These are phyloP conservation scores for Saxispiralis lemnorum DNA, from an alignment of 495 filamentous ascomycete species.

Conservation along the genomic window DNA sequence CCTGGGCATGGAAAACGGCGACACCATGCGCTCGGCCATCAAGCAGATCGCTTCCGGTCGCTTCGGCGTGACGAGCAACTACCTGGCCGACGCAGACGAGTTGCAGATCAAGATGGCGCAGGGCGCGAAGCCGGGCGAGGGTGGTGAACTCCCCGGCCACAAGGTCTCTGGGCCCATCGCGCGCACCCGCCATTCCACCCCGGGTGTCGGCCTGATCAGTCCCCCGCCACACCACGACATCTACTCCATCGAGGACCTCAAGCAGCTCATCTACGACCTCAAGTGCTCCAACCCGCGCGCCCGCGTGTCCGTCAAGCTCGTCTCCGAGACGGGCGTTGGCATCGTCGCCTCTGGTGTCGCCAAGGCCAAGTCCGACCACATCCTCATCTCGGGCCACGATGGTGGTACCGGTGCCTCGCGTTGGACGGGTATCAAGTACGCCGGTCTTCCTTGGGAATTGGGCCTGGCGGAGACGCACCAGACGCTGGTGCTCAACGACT, in stretches of 20 bases:
- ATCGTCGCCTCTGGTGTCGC: slow-evolving; percentile 97
- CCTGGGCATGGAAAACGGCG: slow-evolving; percentile 70
- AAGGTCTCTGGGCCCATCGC: slow-evolving; percentile 96
- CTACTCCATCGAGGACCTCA: slow-evolving; percentile 96
- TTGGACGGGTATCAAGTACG: slow-evolving; percentile 99
- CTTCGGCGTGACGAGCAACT: slow-evolving; percentile 95
- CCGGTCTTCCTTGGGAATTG: slow-evolving; percentile 93
- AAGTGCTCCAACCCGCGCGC: slow-evolving; percentile 94
- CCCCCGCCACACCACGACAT: slow-evolving; percentile 98
- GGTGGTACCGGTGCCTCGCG: slow-evolving; percentile 94
- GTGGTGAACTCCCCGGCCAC: slow-evolving; percentile 93
- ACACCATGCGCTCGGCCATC: slow-evolving; percentile 97
- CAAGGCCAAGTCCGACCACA: slow-evolving; percentile 96
- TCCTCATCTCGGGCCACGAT: slow-evolving; percentile 94
- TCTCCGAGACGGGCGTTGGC: slow-evolving; percentile 94
- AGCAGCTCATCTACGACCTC: slow-evolving; percentile 96
- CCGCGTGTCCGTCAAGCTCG: slow-evolving; percentile 94
- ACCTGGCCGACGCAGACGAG: slow-evolving; percentile 95
- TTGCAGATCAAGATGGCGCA: slow-evolving; percentile 99
- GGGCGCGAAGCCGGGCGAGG: slow-evolving; percentile 95
- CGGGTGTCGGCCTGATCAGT: slow-evolving; percentile 95
- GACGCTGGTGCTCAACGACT: slow-evolving; percentile 93
- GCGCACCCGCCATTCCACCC: slow-evolving; percentile 92
- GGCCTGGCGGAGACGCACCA: slow-evolving; percentile 98
- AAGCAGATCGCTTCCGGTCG: slow-evolving; percentile 97